Evolutionary conservation across 345 rosid genomes (phyloP), one percentile per base, ranked within the genome.

Genomic region (Acer saccharum): DNA sequence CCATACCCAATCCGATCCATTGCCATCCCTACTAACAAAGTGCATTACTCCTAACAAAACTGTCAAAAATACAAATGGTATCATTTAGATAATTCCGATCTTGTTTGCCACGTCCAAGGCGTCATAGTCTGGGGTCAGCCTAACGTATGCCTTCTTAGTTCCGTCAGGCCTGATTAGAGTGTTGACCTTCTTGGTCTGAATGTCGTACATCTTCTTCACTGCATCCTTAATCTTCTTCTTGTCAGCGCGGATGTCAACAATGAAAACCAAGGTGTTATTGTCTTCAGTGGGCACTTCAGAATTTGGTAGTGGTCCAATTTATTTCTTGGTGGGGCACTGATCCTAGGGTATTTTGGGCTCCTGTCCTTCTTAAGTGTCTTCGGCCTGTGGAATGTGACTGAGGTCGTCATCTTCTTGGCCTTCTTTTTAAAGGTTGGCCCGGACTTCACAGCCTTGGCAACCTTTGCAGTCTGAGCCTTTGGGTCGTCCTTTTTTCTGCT

Each of bases 91-190:
- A 76, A 92, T 93, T 44, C 96, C 93, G 1, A 94, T 89, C 76
- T 94, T 91, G 93, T 91, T 88, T 27, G 92, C 94, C 74, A 89
- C 94, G 76, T 91, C 95, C 83, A 91, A 72, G 4, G 91, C 91
- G 80, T 90, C 94, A 18, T 89, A 90, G 68, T 86, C 96, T 0
- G 90, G 91, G 46, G 91, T 89, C 80, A 89, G 78, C 87, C 95
- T 87, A 48, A 90, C 94, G 73, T 89, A 90, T 3, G 97, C 90
- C 80, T 90, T 90, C 84, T 90, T 89, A 0, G 94, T 92, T 73
- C 97, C 94, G 81, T 92, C 97, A 58, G 94, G 94, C 89, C 92
- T 90, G 82, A 90, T 86, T 78, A 90, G 77, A 8, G 94, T 90
- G 54, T 90, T 90, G 32, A 88, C 94, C 82, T 90, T 88, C 89